Base-by-base conservation (phyloP, 2,329 filamentous ascomycete species). In the Trichoderma cornu-damae region DNA sequence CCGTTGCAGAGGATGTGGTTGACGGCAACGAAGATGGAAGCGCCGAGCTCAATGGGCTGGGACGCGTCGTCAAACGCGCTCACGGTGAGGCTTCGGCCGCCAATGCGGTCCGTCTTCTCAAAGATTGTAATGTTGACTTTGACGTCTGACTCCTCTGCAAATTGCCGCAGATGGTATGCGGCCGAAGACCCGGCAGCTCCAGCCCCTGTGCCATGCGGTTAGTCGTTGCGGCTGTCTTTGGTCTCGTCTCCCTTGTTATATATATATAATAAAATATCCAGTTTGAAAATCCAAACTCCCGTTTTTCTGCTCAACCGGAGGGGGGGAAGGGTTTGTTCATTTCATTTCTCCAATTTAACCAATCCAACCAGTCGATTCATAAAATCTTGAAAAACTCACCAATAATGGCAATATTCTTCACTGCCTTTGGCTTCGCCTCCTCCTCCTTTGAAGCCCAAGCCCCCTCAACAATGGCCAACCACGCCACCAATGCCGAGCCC, bases 131-230 rank as follows among this genome's bases (percentile, higher is more conserved):
- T 87, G 63, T 96, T 88, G 59, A 93, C 68, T 2, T 79, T 74
- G 16, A 88, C 71, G 16, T 75, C 75, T n/a, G 79, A 77, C 58
- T 82, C 73, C 3, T 81, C 73, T 20, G 89, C 87, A 70, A 86
- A 92, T 66, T 87, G 83, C 37, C 80, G 79, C 46, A 99, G 77
- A 67, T 93, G 84, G 71, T 94, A 96, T 0, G 94, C 92, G 2
- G 91, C 78, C 2, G 92, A 96, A 4, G 94, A 84, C 28, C 94
- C 94, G 28, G 85, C 93, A 42, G 94, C 87, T 46, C 94, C 94
- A 64, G 93, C 93, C 61, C 94, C 93, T 96, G 43, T 53, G 24
- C 8, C 6, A 20, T 42, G 6, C 20, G 34, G 50, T 58, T 35
- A 38, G 40, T 12, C 37, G 26, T 28, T 3, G 7, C n/a, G 4